Evolutionary conservation across 2,329 filamentous ascomycete species (phyloP).

Genomic region (Trichophyton verrucosum): DNA sequence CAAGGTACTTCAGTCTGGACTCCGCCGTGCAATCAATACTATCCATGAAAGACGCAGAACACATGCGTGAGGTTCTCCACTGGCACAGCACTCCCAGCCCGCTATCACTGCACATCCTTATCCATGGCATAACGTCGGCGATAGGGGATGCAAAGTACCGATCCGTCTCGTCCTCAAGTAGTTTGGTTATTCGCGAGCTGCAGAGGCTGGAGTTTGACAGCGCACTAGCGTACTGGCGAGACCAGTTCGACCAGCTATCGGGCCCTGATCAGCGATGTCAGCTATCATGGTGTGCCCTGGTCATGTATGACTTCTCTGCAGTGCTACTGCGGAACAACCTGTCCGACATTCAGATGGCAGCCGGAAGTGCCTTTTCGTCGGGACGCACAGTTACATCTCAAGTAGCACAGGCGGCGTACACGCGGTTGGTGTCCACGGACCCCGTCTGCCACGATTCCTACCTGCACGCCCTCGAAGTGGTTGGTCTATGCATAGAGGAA

Average conservation of each 20-base stretch:
- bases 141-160: constrained; percentile 16
- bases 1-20: constrained; percentile 14
- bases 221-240: constrained; percentile 13
- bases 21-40: constrained; percentile 15
- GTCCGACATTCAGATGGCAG: constrained; percentile 17
- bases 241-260: constrained; percentile 12
- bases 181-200: constrained; percentile 7
- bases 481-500: constrained; percentile 14
- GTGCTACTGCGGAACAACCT: constrained; percentile 15
- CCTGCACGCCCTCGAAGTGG: constrained; percentile 13
- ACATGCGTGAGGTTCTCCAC: constrained; percentile 11
- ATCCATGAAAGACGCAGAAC: constrained; percentile 13
- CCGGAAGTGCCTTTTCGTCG: constrained; percentile 15
- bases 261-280: constrained; percentile 10
- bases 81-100: constrained; percentile 13
- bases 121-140: constrained; percentile 16
- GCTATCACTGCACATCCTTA: constrained; percentile 14
- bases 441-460: constrained; percentile 16
- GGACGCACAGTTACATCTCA: constrained; percentile 16
- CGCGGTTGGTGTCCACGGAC: constrained; percentile 12
- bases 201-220: constrained; percentile 15
- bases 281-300: constrained; percentile 12
- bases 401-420: constrained; percentile 15
- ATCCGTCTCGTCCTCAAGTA: constrained; percentile 11
- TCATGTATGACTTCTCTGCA: constrained; percentile 15